These are phyloP conservation scores for Brassica rapa DNA, from an alignment of 345 rosid genomes.

Conservation along the genomic window DNA sequence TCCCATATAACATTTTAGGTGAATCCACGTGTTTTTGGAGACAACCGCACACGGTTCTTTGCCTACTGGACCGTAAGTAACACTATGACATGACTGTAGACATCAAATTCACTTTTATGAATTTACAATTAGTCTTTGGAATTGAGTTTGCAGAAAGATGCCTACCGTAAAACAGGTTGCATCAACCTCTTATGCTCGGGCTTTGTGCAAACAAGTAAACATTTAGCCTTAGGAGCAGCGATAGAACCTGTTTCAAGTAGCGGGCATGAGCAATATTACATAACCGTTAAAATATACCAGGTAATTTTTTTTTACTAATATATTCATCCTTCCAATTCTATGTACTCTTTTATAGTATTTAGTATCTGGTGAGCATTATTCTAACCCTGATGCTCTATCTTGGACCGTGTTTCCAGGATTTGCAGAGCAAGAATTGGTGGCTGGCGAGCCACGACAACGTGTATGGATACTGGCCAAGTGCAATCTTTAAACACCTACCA, in stretches of 20 bases:
- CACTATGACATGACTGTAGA: not conserved
- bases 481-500: conserved; percentile 26
- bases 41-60: conserved; percentile 38
- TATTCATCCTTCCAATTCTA: too few relatives aligned
- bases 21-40: conserved; percentile 38
- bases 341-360: too few relatives aligned
- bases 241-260: conserved; percentile 16
- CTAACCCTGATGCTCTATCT: not conserved
- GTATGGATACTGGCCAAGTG: conserved; percentile 51
- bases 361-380: not conserved
- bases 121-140: not conserved
- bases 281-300: conserved; percentile 29
- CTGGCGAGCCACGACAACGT: not conserved
- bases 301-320: conserved; percentile 31
- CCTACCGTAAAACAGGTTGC: conserved; percentile 43
- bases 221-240: conserved; percentile 39
- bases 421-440: conserved; percentile 50
- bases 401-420: conserved; percentile 43
- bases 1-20: conserved; percentile 26
- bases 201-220: conserved; percentile 48
- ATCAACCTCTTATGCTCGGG: conserved; percentile 50
- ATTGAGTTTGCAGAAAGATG: conserved; percentile 37
- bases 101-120: not conserved
- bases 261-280: conserved; percentile 19
- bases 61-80: conserved; percentile 44